Conservation (phyloP, 2,329 filamentous ascomycete genomes). For the Cryphonectria japonica region DNA sequence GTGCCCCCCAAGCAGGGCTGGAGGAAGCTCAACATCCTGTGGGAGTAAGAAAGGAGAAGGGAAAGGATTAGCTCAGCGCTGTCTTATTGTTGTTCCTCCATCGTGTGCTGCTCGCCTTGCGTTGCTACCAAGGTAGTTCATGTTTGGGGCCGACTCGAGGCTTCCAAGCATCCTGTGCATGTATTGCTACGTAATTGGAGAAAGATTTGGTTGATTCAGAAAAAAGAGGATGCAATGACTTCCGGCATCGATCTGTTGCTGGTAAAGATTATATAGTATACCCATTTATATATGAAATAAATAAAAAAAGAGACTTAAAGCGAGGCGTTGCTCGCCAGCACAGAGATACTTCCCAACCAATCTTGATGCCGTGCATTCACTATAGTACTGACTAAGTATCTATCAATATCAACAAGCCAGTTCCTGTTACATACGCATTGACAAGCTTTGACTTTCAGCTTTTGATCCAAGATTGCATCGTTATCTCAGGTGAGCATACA, state of each 20-base stretch:
- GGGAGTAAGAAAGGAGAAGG: slow-evolving; percentile 23
- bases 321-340: not conserved
- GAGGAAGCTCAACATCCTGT: slow-evolving; percentile 36
- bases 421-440: not conserved
- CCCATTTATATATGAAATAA: not conserved
- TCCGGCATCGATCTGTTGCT: not conserved
- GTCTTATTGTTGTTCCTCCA: not conserved
- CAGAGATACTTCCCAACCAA: not conserved
- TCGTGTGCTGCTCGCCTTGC: not conserved
- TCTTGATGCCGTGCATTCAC: no score
- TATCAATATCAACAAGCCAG: not conserved
- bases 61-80: not conserved
- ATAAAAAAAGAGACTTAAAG: not conserved
- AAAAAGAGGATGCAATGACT: not conserved
- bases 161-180: not conserved
- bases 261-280: slow-evolving; percentile 1
- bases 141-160: not conserved
- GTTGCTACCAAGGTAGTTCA: not conserved
- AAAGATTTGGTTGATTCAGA: not conserved
- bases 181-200: not conserved
- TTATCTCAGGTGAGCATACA: not conserved
- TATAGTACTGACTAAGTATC: not conserved
- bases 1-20: slow-evolving; percentile 31
- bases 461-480: not conserved
- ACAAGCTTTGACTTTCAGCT: not conserved